phyloP scores from a whole-genome alignment of 2,329 filamentous ascomycete genomes.

The Verticillium dahliae region DNA sequence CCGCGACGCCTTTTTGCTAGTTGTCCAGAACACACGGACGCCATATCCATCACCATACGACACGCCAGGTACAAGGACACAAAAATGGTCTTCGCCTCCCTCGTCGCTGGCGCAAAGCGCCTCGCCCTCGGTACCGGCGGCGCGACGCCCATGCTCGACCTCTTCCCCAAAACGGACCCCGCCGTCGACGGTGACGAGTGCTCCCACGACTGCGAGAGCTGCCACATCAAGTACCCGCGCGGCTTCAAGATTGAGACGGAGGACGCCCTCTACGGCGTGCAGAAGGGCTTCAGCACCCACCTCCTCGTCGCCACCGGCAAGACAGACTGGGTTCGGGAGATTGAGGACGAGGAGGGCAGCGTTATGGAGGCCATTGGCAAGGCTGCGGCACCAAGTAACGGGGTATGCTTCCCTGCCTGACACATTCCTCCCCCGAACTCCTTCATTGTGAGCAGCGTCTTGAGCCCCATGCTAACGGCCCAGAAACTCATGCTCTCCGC shows the following conservation, averaged over 20 bases:
- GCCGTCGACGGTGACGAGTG: conserved; percentile 82
- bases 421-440: neutral
- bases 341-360: conserved; percentile 79
- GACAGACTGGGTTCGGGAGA: conserved; percentile 87
- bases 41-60: too few species aligned
- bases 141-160: conserved; percentile 26
- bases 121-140: conserved; percentile 20
- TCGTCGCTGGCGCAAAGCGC: conserved; percentile 30
- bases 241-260: conserved; percentile 66
- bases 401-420: conserved; percentile 37
- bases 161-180: conserved; percentile 74
- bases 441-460: too few species aligned
- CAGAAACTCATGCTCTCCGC: conserved; percentile 86
- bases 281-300: conserved; percentile 86
- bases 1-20: neutral
- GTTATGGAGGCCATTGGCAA: conserved; percentile 70
- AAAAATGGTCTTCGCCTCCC: conserved; percentile 37
- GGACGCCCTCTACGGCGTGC: conserved; percentile 75
- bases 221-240: conserved; percentile 70
- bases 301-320: conserved; percentile 92
- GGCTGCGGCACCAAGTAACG: conserved; percentile 55
- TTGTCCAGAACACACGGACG: neutral
- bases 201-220: conserved; percentile 76
- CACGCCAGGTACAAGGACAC: neutral
- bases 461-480: conserved; percentile 4